Evolutionary conservation across 2,329 filamentous ascomycete genomes (phyloP).

Genomic region (Trichoderma koningii): DNA sequence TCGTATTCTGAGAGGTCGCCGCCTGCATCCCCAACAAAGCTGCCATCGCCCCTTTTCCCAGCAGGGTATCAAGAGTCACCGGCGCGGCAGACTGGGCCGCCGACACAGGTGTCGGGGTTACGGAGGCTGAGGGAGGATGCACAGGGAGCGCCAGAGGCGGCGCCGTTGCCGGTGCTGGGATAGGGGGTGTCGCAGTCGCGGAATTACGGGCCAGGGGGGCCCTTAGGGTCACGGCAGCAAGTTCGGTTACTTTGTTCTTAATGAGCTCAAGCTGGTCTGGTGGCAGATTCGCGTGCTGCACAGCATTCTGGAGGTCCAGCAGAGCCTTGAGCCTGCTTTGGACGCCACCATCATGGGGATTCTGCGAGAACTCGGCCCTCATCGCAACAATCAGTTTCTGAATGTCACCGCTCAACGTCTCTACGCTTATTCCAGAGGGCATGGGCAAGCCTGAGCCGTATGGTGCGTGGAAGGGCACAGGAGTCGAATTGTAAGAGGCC

Average conservation of each 20-base stretch:
- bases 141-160: slow-evolving; percentile 37
- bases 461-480: slow-evolving; percentile 47
- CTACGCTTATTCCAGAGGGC: slow-evolving; percentile 61
- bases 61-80: slow-evolving; percentile 59
- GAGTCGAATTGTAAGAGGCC: slow-evolving; percentile 41
- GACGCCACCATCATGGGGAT: slow-evolving; percentile 73
- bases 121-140: slow-evolving; percentile 36
- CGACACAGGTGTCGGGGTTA: slow-evolving; percentile 39
- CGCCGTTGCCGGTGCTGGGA: slow-evolving; percentile 43
- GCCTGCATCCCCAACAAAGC: slow-evolving; percentile 59
- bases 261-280: slow-evolving; percentile 82
- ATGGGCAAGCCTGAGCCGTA: slow-evolving; percentile 40
- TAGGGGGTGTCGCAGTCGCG: slow-evolving; percentile 44
- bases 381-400: slow-evolving; percentile 73
- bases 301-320: slow-evolving; percentile 72
- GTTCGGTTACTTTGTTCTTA: slow-evolving; percentile 78
- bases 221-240: slow-evolving; percentile 65
- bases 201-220: slow-evolving; percentile 47
- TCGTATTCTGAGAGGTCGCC: slow-evolving; percentile 52
- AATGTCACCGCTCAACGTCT: slow-evolving; percentile 80
- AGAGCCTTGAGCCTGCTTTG: slow-evolving; percentile 82
- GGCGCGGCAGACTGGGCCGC: slow-evolving; percentile 39
- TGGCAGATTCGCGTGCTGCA: slow-evolving; percentile 76
- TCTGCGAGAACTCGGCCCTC: slow-evolving; percentile 72
- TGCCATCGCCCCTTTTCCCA: slow-evolving; percentile 62